Conservation (phyloP, 2,329 filamentous ascomycete genomes). For the Sporothrix pseudoabietina region DNA sequence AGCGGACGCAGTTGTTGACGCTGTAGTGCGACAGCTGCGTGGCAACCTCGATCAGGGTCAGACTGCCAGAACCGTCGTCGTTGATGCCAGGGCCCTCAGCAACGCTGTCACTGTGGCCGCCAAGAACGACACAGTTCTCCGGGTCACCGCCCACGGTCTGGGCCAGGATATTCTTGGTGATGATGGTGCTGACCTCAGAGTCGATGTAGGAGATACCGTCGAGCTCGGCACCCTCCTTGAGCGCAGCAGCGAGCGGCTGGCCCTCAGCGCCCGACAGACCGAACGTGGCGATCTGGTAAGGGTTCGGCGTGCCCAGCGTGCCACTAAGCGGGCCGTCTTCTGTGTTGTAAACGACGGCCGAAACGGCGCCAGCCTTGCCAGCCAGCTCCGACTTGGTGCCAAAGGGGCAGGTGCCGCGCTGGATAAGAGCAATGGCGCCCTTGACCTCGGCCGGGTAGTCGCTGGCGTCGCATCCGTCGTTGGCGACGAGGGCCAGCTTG, state of each 20-base stretch:
- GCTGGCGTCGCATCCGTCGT: conserved; percentile 62
- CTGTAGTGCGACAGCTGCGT: conserved; percentile 58
- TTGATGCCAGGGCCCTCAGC: conserved; percentile 71
- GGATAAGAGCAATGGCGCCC: conserved; percentile 70
- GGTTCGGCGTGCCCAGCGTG: conserved; percentile 65
- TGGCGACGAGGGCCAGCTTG: conserved; percentile 60
- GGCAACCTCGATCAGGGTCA: conserved; percentile 64
- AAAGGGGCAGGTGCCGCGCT: conserved; percentile 71
- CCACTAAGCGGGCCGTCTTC: conserved; percentile 64
- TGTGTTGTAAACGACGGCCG: conserved; percentile 75
- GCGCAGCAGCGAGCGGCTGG: conserved; percentile 54
- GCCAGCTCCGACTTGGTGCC: conserved; percentile 70
- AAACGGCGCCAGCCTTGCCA: conserved; percentile 68
- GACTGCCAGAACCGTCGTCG: conserved; percentile 71
- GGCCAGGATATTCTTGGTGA: conserved; percentile 63
- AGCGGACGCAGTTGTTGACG: conserved; percentile 67
- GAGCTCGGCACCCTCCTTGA: conserved; percentile 55
- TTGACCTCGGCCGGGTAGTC: conserved; percentile 64
- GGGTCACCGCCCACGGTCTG: conserved; percentile 62
- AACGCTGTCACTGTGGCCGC: conserved; percentile 66
- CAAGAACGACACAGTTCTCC: conserved; percentile 66
- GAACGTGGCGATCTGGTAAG: conserved; percentile 67
- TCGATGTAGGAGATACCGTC: conserved; percentile 63
- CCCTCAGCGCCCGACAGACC: conserved; percentile 65
- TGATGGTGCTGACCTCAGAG: conserved; percentile 56